Evolutionary conservation across 2,329 filamentous ascomycete species (phyloP), one percentile per base, ranked within the genome.

Genomic region (Epichloe gansuensis): DNA sequence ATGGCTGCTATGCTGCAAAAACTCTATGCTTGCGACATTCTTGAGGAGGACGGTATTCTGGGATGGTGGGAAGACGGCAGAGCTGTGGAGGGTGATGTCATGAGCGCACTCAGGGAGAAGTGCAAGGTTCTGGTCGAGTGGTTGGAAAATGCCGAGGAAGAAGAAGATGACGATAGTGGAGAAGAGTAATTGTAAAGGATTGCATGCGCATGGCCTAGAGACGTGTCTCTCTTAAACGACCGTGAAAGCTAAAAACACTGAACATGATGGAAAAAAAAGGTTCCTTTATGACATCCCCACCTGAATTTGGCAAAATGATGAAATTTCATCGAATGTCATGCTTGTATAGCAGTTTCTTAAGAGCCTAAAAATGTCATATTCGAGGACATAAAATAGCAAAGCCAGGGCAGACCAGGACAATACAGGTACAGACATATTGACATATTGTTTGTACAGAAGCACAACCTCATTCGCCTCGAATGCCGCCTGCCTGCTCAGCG

Each of bases 31-130:
- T 69, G 86, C 48, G 93, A 97, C 58, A 77, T 95, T 15, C 71
- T 96, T 1, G 89, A 95, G 65, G 89, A 95, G 63, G 91, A 96
- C 43, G 90, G 86, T 0, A 87, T 95, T 59, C 72, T 91, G 61
- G 78, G 79, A 47, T 98, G 93, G 93, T 97, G 91, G 91, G 79
- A 75, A 21, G 85, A 95, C 65, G 75, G 78, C 47, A 68, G 83
- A 62, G 84, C 85, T 5, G 77, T 71, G 25, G 82, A 82, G 52
- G 82, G 75, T 13, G 85, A 86, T 52, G 78, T 80, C 51, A 81
- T 96, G 83, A 69, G 69, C 54, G 77, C 72, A 48, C 80, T 96
- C 15, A 83, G 84, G 65, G 80, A 79, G 55, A 86, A 86, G 71
- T 89, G 87, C 54, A 76, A 81, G 61, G 81, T 83, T 50, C 80